A percentile compares a stretch with the other conserved stretches of the same genome.
Conservation (phyloP, 73 alveolate species). For the Blepharisma stoltei region DNA sequence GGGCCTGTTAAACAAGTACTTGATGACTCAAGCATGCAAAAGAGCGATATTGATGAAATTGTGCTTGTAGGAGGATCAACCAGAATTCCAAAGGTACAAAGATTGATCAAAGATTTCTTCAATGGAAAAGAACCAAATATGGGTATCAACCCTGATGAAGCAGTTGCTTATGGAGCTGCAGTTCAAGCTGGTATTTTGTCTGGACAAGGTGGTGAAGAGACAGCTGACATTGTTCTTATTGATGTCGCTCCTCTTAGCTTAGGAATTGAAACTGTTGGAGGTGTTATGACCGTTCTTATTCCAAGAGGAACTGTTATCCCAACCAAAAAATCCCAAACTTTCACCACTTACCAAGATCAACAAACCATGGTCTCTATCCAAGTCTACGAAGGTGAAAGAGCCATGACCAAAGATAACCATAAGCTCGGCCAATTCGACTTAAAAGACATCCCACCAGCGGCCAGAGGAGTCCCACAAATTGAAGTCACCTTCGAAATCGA, state of each 20-base stretch:
- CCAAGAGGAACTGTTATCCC: conserved; percentile 98
- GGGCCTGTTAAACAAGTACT: conserved; percentile 93
- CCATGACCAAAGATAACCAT: conserved; percentile 97
- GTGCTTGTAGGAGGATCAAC: conserved; percentile 98
- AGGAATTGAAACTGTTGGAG: conserved; percentile 99
- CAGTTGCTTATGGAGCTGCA: conserved; percentile 99
- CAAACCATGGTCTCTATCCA: conserved; percentile 90
- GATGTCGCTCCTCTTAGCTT: conserved; percentile 97
- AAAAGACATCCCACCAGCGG: conserved; percentile 95
- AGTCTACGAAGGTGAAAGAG: conserved; percentile 98
- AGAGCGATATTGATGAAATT: conserved; percentile 72
- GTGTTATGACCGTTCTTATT: conserved; percentile 98
- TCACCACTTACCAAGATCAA: conserved; percentile 96
- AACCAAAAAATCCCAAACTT: conserved; percentile 93
- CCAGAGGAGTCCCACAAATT: conserved; percentile 98
- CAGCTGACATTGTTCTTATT: conserved; percentile 83
- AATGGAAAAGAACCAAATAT: conserved; percentile 97
- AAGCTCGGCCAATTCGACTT: conserved; percentile 94
- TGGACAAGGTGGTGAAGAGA: conserved; percentile 92
- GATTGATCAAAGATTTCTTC: conserved; percentile 94
- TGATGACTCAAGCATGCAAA: conserved; percentile 80
- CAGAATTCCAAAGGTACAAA: conserved; percentile 97
- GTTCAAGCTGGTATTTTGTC: conserved; percentile 97
- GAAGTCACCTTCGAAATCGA: conserved; percentile 93
- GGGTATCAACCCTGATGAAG: conserved; percentile 99